Conservation (phyloP, 2,329 filamentous ascomycete genomes). For the Neopestalotiopsis sp. region DNA sequence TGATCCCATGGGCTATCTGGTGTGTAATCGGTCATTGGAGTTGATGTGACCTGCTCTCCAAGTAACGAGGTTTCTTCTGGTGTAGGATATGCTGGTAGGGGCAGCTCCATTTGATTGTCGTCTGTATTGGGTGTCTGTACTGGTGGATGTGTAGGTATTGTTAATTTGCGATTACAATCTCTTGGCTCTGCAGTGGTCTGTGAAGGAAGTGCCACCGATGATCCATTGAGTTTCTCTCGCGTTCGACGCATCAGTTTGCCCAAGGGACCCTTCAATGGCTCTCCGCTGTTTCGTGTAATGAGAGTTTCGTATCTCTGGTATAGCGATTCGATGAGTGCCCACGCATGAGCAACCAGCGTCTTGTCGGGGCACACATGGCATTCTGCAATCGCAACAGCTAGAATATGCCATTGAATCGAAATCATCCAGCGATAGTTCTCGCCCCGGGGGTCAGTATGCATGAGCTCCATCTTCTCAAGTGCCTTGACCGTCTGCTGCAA, state of each 20-base stretch:
- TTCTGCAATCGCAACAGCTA: conserved; percentile 34
- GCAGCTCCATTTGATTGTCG: background rate
- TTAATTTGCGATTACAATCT: background rate
- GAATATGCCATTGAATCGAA: conserved; percentile 31
- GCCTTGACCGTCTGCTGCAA: conserved; percentile 22
- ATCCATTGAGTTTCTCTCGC: background rate
- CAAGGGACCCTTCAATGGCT: conserved; percentile 22
- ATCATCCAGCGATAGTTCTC: conserved; percentile 37
- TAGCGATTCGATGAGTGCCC: conserved; percentile 32
- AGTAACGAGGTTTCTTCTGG: background rate
- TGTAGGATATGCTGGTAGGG: background rate
- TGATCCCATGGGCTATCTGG: background rate
- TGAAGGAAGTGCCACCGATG: background rate
- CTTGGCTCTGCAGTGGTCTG: background rate
- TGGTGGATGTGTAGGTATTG: background rate
- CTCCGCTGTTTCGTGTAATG: conserved; percentile 20
- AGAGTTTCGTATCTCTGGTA: conserved; percentile 23
- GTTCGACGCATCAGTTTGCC: conserved; percentile 22
- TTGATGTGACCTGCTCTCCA: background rate
- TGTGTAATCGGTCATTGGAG: background rate
- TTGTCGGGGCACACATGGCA: conserved; percentile 31
- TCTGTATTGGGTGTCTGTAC: background rate
- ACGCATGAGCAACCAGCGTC: conserved; percentile 25
- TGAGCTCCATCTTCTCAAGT: conserved; percentile 31
- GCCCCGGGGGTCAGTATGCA: conserved; percentile 34